phyloP scores from a whole-genome alignment of 495 filamentous ascomycete genomes.

The Podospora pseudoanserina region DNA sequence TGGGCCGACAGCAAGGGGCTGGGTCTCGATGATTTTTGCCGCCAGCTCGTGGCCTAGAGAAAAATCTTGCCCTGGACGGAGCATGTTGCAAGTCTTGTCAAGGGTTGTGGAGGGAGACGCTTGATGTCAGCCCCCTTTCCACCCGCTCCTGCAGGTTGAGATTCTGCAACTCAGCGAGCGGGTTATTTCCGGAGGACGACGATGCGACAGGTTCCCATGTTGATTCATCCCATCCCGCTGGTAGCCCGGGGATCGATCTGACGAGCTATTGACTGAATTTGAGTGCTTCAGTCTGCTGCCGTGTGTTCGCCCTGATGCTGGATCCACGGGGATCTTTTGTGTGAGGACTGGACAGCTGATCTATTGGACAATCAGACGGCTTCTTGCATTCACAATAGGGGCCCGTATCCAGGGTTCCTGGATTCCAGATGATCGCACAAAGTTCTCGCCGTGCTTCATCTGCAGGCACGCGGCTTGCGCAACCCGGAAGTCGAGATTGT shows the following conservation, averaged over 20 bases:
- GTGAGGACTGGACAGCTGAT: neutral
- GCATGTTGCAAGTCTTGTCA: neutral
- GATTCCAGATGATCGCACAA: conserved; percentile 15
- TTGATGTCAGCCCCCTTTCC: neutral
- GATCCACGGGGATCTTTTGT: neutral
- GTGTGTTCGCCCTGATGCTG: conserved; percentile 9
- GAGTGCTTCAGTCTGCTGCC: conserved; percentile 20
- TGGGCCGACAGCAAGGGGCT: neutral
- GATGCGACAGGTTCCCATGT: neutral
- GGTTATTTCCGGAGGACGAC: neutral
- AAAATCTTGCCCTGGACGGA: neutral
- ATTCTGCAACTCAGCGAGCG: conserved; percentile 1
- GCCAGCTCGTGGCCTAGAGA: neutral
- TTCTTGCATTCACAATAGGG: conserved; percentile 11
- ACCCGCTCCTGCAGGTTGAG: neutral
- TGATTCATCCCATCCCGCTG: conserved; percentile 15
- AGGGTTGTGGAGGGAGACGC: neutral
- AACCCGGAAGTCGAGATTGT: conserved; percentile 12
- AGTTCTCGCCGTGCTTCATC: conserved; percentile 6
- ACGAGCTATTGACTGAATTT: conserved; percentile 17
- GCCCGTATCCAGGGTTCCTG: conserved; percentile 15
- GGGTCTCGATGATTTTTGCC: neutral
- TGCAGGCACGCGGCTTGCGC: conserved; percentile 12
- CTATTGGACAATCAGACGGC: conserved; percentile 16
- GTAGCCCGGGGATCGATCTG: conserved; percentile 17